Evolutionary conservation across 2,329 filamentous ascomycete genomes (phyloP), one percentile per base, ranked within the genome.

Genomic region (Trichocomaceae sp.): DNA sequence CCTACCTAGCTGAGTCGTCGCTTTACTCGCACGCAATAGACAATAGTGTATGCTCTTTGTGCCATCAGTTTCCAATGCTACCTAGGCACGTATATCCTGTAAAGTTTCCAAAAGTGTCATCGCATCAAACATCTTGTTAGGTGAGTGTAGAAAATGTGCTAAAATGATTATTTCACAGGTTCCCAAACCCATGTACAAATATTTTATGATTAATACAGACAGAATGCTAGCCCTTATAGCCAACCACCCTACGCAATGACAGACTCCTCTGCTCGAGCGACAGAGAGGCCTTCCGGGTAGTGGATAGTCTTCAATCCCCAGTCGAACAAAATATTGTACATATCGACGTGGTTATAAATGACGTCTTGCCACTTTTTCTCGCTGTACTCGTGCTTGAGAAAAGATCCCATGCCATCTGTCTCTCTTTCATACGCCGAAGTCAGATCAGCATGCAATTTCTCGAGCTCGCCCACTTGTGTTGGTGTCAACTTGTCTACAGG

Each of bases 1-100:
- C 63, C 65, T 0, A 62, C 66, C 22, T 58, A 64, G 7, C 57
- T 65, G n/a, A n/a, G n/a, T n/a, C n/a, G n/a, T n/a, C n/a, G n/a
- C n/a, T n/a, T n/a, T n/a, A n/a, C n/a, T n/a, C n/a, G n/a, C n/a
- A n/a, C n/a, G n/a, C n/a, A n/a, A n/a, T n/a, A n/a, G n/a, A n/a
- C n/a, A n/a, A n/a, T n/a, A n/a, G n/a, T n/a, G n/a, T n/a, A n/a
- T n/a, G n/a, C n/a, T n/a, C n/a, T n/a, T n/a, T n/a, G n/a, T n/a
- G n/a, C n/a, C n/a, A n/a, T n/a, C n/a, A n/a, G n/a, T n/a, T n/a
- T n/a, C n/a, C n/a, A n/a, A n/a, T n/a, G n/a, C n/a, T n/a, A n/a
- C n/a, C n/a, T n/a, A n/a, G n/a, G n/a, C n/a, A n/a, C n/a, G n/a
- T n/a, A n/a, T n/a, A n/a, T n/a, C n/a, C n/a, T n/a, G n/a, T n/a